Evolutionary conservation across 768 basidiomycete genomes (phyloP).

Genomic region (Russula ochroleuca): DNA sequence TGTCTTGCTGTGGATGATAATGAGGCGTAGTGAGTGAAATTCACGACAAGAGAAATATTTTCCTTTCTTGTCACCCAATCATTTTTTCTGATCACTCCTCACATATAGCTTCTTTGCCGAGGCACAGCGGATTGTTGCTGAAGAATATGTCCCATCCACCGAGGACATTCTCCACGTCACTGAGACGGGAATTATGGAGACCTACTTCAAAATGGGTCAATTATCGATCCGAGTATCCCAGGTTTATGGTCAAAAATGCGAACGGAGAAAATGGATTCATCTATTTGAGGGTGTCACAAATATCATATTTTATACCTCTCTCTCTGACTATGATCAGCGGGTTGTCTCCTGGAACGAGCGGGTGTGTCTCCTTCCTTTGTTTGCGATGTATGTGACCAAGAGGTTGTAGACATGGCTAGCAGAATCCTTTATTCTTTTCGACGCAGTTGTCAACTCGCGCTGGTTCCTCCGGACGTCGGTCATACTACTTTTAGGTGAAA

Average conservation of each 20-base stretch:
- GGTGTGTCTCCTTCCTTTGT: conserved; percentile 9
- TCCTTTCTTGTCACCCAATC: not conserved
- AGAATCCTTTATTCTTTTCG: conserved; percentile 48
- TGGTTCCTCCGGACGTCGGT: conserved; percentile 43
- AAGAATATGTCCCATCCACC: conserved; percentile 77
- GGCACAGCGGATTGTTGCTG: conserved; percentile 70
- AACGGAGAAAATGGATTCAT: conserved; percentile 48
- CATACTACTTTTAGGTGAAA: conserved; percentile 43
- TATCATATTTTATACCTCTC: conserved; percentile 67
- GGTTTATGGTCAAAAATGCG: conserved; percentile 53
- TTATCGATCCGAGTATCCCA: conserved; percentile 59
- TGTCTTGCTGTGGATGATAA: not conserved
- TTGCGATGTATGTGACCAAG: not conserved
- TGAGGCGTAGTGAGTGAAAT: conserved; percentile 11
- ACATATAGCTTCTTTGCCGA: conserved; percentile 73
- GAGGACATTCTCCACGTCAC: conserved; percentile 80
- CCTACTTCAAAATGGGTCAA: conserved; percentile 48
- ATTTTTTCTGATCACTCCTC: not conserved
- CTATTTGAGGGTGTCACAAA: conserved; percentile 62
- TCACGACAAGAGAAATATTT: too few relatives aligned
- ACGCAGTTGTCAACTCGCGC: conserved; percentile 48
- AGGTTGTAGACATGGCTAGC: conserved; percentile 41
- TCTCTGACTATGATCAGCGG: conserved; percentile 74
- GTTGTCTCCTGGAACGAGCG: not conserved
- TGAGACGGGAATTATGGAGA: conserved; percentile 78